These are phyloP conservation scores for Tetrahymena malaccensis DNA, from an alignment of 73 alveolate genomes.

Conservation along the genomic window DNA sequence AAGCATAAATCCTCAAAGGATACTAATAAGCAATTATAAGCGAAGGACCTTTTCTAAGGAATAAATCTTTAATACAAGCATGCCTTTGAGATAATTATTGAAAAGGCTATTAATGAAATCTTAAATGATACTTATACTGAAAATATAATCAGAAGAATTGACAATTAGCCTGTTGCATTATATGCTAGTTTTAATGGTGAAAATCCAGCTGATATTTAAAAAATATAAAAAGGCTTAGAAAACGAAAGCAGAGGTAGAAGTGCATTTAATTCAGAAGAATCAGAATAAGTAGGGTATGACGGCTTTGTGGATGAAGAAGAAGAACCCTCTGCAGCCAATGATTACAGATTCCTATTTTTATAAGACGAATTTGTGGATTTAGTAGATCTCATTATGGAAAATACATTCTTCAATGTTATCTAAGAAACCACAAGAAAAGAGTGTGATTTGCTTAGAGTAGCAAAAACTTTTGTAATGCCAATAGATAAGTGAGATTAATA, in stretches of 20 bases:
- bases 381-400: slow-evolving; percentile 91
- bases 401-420: slow-evolving; percentile 88
- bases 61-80: background rate
- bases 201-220: background rate
- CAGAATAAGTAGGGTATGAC: background rate
- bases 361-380: slow-evolving; percentile 66
- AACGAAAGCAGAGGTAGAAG: background rate
- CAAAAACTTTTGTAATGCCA: slow-evolving; percentile 81
- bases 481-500: background rate
- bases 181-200: background rate
- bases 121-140: slow-evolving; percentile 56
- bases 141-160: slow-evolving; percentile 40
- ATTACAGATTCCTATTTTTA: slow-evolving; percentile 45
- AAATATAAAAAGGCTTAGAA: background rate
- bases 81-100: slow-evolving; percentile 33
- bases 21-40: background rate
- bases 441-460: slow-evolving; percentile 83
- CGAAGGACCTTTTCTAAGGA: background rate
- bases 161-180: slow-evolving; percentile 44
- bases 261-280: background rate
- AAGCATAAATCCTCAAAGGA: background rate
- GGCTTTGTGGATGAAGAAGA: background rate
- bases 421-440: slow-evolving; percentile 96
- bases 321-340: background rate
- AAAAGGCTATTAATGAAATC: slow-evolving; percentile 54